Base-by-base conservation (phyloP, 495 filamentous ascomycete species). In the Tuber borchii region DNA sequence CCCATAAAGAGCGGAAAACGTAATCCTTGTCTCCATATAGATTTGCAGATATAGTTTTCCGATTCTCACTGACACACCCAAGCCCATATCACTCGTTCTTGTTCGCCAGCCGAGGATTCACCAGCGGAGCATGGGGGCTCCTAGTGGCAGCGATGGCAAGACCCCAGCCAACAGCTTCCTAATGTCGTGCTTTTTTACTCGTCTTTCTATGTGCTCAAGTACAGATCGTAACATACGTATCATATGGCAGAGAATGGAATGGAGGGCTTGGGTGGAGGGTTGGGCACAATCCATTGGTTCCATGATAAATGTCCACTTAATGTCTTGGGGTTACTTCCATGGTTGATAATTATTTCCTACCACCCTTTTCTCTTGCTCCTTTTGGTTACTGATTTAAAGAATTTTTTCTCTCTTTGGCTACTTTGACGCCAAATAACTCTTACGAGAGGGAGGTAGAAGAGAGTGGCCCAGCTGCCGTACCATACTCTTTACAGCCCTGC, bases 401-500 rank as follows among this genome's bases (percentile, higher is more conserved):
- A 26, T 16, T 31, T 16, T 65, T 34, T 34, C 51, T 31, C n/a
- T 16, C n/a, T 61, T 3, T 56, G n/a, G n/a, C 51, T 16, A 4
- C n/a, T 14, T 31, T 61, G 26, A 65, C 26, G 56, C 56, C n/a
- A 42, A 10, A 7, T 65, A 65, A 34, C 56, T 31, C 12, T 65
- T 34, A 65, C 26, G 26, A 34, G n/a, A 34, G n/a, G n/a, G 51
- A 61, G n/a, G n/a, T 14, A 31, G 14, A 26, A 17, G 31, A 17
- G 56, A 17, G 26, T 65, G 17, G 26, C n/a, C 56, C 26, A 34
- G 56, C 14, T 17, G 16, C 31, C 26, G 14, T 34, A 65, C 56
- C 10, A 16, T 31, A 12, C 2, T 65, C 56, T 79, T 71, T 79
- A 65, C 73, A 71, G 44, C 44, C 69, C n/a, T 70, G 69, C 43